Evolutionary conservation across 2,329 filamentous ascomycete genomes (phyloP), one percentile per base, ranked within the genome.

Genomic region (Fusarium drepaniforme): DNA sequence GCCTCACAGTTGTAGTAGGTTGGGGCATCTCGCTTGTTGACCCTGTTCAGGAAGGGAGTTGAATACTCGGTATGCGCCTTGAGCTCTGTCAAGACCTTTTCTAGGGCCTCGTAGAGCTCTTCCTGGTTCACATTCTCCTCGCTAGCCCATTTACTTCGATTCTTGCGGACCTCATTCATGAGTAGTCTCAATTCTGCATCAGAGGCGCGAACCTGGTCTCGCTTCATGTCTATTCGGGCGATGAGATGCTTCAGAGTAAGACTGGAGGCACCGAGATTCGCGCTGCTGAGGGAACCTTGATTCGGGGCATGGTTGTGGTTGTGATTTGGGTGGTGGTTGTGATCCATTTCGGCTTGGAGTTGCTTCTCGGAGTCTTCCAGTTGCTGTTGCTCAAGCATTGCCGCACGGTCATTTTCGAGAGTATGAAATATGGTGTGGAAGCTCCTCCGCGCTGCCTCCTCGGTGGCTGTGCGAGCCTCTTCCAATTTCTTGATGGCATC

Each of bases 21-120:
- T 25, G 96, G 97, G 15, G 95, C 97, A 83, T 99, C 97, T 78
- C 97, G 91, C 85, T 99, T 99, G 85, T 97, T 98, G 62, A 99
- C 97, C 76, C 95, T 91, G 66, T 95, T 95, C 66, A 99, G 84
- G 79, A 99, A 99, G 3, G 97, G 95, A n/a, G 94, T 95, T 2
- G 97, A 98, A 83, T 98, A 97, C 83, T 99, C 97, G 3, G 95
- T 98, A 86, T 97, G 96, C 40, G 97, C 97, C 84, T 98, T 98
- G 66, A 99, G 91, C 83, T 98, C 96, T 80, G 96, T 97, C 80
- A 99, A 88, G 63, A 99, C 97, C 85, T 98, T 98, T 83, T 99
- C 97, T 16, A 97, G 89, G 13, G 97, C 95, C 85, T 99, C 97
- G 82, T 99, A 99, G 8, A 99, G 88, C 84, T 99, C 97, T 83